Base-by-base conservation (phyloP, 768 basidiomycete genomes). In the Termitomyces heimii region DNA sequence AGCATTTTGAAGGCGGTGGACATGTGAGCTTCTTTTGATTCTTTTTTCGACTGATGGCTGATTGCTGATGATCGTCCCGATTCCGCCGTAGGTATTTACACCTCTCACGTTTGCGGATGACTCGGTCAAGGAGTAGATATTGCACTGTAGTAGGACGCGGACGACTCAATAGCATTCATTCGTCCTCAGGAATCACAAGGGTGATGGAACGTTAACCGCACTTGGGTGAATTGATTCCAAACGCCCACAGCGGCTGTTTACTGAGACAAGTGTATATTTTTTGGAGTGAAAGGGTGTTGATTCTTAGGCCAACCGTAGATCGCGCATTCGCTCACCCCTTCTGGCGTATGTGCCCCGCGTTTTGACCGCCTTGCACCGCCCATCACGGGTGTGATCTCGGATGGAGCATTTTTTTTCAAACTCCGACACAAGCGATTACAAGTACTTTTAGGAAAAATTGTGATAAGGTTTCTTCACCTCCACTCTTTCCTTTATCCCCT, bases 1-100 rank as follows among this genome's bases (percentile, higher is more conserved):
- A 97, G 78, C 93, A 94, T 68, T 96, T 89, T 69, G 84, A 89
- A 71, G 94, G 91, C 34, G 89, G 82, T 58, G 94, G 93, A 70
- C 84, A 94, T 77, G 92, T 93, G 75, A 71, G 37, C 12, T 52
- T 52, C 10, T 9, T 65, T 56, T 54, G 59, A 50, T 62, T 59
- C 34, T 26, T 10, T 40, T 9, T 68, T 56, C 35, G 62, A 58
- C 39, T 31, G 13, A 31, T 31, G 28, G 31, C 44, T 54, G 54
- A 62, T 60, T 60, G n/a, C 28, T 59, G 61, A 60, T 60, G 55
- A 63, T 62, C 54, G 52, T 20, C 9, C 13, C n/a, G 37, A 28
- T 48, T 53, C 56, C 54, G 65, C 58, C 57, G 18, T 60, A 82
- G 80, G 74, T 73, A 28, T 82, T 82, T 64, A 69, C 69, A 58